phyloP scores from a whole-genome alignment of 2,329 filamentous ascomycete genomes.

The Aspergillus terreus region DNA sequence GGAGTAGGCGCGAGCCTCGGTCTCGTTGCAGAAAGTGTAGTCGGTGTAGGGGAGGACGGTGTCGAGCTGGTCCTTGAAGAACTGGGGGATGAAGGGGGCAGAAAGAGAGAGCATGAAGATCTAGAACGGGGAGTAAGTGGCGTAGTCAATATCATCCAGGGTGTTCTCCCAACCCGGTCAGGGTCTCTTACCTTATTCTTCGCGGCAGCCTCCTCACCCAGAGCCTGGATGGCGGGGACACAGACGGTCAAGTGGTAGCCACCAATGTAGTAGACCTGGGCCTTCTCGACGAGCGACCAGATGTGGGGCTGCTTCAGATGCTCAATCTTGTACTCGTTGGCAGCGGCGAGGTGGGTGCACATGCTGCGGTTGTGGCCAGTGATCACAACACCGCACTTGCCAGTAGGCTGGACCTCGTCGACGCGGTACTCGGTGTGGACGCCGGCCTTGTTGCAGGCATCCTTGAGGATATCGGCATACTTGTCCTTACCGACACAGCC shows the following conservation, averaged over 20 bases:
- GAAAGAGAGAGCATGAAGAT: slow-evolving; percentile 85
- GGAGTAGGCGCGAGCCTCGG: slow-evolving; percentile 84
- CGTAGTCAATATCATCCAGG: too few species aligned
- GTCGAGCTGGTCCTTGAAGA: slow-evolving; percentile 96
- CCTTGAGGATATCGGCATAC: slow-evolving; percentile 82
- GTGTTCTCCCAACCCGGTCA: not conserved
- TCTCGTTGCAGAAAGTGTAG: slow-evolving; percentile 95
- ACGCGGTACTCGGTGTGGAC: slow-evolving; percentile 93
- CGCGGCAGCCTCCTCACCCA: slow-evolving; percentile 82
- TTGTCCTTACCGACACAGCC: slow-evolving; percentile 95
- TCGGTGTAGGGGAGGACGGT: slow-evolving; percentile 87
- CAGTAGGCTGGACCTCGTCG: slow-evolving; percentile 78
- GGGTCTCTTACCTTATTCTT: slow-evolving; percentile 70
- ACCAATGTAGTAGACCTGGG: slow-evolving; percentile 86
- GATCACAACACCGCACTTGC: slow-evolving; percentile 93
- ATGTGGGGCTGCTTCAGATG: slow-evolving; percentile 88
- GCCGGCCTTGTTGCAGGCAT: slow-evolving; percentile 82
- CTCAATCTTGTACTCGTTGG: slow-evolving; percentile 94
- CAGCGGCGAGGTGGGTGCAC: slow-evolving; percentile 91
- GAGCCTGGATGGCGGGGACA: slow-evolving; percentile 81
- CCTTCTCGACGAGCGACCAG: slow-evolving; percentile 87
- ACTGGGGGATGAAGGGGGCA: slow-evolving; percentile 91
- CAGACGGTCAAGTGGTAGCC: slow-evolving; percentile 98
- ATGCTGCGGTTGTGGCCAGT: slow-evolving; percentile 94
- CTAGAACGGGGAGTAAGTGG: slow-evolving; percentile 27